Evolutionary conservation across 2,329 filamentous ascomycete species (phyloP), one percentile per base, ranked within the genome.

Genomic region (Penicillium olsonii): DNA sequence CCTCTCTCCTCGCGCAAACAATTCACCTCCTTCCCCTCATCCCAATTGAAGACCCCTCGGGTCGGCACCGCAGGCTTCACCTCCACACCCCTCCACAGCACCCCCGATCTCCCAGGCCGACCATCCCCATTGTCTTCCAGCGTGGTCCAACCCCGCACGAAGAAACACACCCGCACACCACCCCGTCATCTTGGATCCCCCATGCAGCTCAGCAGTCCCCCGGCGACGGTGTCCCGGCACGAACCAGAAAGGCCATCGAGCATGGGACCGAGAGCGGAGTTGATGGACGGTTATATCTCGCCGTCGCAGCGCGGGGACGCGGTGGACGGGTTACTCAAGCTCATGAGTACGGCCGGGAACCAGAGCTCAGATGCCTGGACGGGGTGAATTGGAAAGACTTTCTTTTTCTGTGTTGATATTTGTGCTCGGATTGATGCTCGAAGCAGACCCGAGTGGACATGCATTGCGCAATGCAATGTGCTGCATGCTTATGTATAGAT

Each of bases 281-380:
- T 45, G 4, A 17, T 37, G 31, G 15, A 27, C 14, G 18, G 35
- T 14, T 22, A 37, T 3, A 26, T 61, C 22, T 61, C 64, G 9
- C 64, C 63, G 15, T 64, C 65, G 29, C 66, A 72, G 41, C 54
- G 62, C 31, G 70, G 69, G 14, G 68, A 70, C 34, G 70, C 70
- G 1, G 64, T 71, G 5, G 69, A 73, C 48, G 70, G 70, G 19
- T 48, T 73, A 24, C 54, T 73, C 27, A 71, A 71, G 50, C 58
- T 73, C 11, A 73, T 72, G 70, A 67, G 63, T 18, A 72, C 68
- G 19, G 57, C 63, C 9, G 62, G 61, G 38, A 60, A 59, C 24
- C 60, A 65, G 26, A 58, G 46, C n/a, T 45, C 55, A 8, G 61
- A 63, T 35, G 37, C 55, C 7, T 63, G 61, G 59, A 58, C 45